Conservation (phyloP, 2,329 filamentous ascomycete species). For the Fusarium decemcellulare region DNA sequence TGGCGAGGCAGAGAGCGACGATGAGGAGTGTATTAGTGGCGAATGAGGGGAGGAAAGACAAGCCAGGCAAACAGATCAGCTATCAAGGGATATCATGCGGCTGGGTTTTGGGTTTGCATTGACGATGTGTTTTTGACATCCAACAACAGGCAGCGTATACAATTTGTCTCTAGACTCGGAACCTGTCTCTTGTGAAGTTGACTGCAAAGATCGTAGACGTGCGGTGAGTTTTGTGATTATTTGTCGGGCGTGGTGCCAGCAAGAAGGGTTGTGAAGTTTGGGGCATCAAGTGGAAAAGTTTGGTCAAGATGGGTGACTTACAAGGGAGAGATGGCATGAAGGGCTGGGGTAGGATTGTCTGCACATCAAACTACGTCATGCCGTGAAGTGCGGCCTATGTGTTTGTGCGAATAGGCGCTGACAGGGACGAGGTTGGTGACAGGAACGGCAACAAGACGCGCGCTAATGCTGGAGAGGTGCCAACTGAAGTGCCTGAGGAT, state of each 20-base stretch:
- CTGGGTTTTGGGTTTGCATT: constrained; percentile 57
- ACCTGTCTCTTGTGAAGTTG: neutral
- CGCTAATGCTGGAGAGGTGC: constrained; percentile 23
- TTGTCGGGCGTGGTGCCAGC: neutral
- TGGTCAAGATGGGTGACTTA: neutral
- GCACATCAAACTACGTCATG: constrained; percentile 22
- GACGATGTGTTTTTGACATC: constrained; percentile 50
- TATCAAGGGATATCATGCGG: constrained; percentile 55
- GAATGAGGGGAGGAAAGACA: constrained; percentile 48
- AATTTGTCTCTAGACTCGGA: constrained; percentile 46
- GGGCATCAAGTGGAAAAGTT: neutral
- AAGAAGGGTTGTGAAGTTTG: neutral
- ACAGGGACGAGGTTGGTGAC: constrained; percentile 25
- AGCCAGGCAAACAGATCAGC: constrained; percentile 56
- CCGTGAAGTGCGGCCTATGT: constrained; percentile 10
- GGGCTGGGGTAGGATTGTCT: neutral
- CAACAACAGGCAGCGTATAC: constrained; percentile 50
- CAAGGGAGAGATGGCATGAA: neutral
- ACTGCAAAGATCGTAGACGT: neutral
- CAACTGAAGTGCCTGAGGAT: constrained; percentile 14
- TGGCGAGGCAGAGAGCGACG: constrained; percentile 45
- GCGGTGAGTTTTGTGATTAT: neutral
- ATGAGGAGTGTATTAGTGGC: constrained; percentile 40
- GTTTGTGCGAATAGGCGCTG: constrained; percentile 17
- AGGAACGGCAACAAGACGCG: constrained; percentile 13